Evolutionary conservation across 2,329 filamentous ascomycete species (phyloP).

Genomic region (Chlorencoelia australis): DNA sequence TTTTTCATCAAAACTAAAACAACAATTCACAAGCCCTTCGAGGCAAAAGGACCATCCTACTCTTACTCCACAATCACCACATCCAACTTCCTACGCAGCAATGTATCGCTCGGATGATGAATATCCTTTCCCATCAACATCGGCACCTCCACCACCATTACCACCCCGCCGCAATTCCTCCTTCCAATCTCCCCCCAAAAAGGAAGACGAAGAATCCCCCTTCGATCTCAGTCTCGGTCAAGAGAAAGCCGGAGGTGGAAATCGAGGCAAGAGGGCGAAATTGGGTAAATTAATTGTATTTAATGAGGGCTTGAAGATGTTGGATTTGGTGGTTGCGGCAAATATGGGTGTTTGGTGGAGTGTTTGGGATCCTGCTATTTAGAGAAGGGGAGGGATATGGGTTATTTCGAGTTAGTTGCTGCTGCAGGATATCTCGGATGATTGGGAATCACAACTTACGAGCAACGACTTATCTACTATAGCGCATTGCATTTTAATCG

Average conservation of each 20-base stretch:
- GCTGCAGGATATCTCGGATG: no score
- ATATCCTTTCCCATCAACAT: slow-evolving; percentile 16
- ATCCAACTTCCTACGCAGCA: slow-evolving; percentile 16
- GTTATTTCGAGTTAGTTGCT: no score
- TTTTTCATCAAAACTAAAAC: slow-evolving; percentile 16
- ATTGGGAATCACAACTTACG: no score
- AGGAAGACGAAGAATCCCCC: slow-evolving; percentile 29
- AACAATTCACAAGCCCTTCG: slow-evolving; percentile 3
- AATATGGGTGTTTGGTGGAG: slow-evolving; percentile 94
- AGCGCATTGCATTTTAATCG: no score
- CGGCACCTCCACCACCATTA: not conserved
- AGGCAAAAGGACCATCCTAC: slow-evolving; percentile 19
- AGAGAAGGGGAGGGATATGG: no score
- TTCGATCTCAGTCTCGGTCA: slow-evolving; percentile 68
- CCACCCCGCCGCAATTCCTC: not conserved
- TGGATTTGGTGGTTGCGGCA: slow-evolving; percentile 82
- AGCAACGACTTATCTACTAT: no score
- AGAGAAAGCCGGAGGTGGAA: slow-evolving; percentile 79
- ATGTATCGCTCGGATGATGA: slow-evolving; percentile 17
- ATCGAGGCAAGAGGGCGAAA: slow-evolving; percentile 78
- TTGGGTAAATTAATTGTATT: slow-evolving; percentile 86
- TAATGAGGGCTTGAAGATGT: slow-evolving; percentile 87
- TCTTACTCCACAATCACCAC: slow-evolving; percentile 13
- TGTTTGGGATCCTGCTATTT: slow-evolving; percentile 66
- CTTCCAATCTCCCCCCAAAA: slow-evolving; percentile 3